Percentiles rank a stretch among this genome's conserved stretches.
phyloP scores from a whole-genome alignment of 1,284 basidiomycete species.

The Mycosarcoma mackinlayi region DNA sequence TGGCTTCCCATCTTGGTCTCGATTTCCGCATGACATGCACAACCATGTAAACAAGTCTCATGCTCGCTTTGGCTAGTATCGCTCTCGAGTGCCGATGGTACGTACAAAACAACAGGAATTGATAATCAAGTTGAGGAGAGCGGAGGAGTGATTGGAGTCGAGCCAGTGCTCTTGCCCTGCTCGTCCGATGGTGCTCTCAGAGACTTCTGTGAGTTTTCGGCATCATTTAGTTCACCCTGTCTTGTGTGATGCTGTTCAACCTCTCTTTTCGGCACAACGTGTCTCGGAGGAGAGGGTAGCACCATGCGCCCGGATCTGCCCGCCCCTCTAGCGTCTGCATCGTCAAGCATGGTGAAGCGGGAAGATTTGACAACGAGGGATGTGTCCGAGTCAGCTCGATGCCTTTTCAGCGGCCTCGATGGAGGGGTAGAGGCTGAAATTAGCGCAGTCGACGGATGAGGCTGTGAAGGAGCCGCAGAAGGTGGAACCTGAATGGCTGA shows the following conservation, averaged over 20 bases:
- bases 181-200: background rate
- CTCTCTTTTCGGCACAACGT: background rate
- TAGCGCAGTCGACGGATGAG: background rate
- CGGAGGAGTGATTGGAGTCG: constrained; percentile 27
- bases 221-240: background rate
- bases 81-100: background rate
- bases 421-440: constrained; percentile 1
- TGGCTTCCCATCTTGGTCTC: background rate
- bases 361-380: constrained; percentile 24
- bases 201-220: background rate
- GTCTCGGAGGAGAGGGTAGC: background rate
- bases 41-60: too few relatives aligned
- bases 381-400: constrained; percentile 29
- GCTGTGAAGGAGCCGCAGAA: background rate
- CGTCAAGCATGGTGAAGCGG: constrained; percentile 10
- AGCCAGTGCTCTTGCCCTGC: background rate
- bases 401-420: constrained; percentile 12
- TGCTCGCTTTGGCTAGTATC: too few relatives aligned
- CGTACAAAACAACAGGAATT: background rate
- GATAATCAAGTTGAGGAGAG: constrained; percentile 11
- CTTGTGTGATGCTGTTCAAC: background rate
- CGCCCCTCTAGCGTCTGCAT: background rate
- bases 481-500: background rate
- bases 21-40: too few relatives aligned
- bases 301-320: background rate